phyloP scores from a whole-genome alignment of 2,329 filamentous ascomycete genomes.

The Diplodia seriata region DNA sequence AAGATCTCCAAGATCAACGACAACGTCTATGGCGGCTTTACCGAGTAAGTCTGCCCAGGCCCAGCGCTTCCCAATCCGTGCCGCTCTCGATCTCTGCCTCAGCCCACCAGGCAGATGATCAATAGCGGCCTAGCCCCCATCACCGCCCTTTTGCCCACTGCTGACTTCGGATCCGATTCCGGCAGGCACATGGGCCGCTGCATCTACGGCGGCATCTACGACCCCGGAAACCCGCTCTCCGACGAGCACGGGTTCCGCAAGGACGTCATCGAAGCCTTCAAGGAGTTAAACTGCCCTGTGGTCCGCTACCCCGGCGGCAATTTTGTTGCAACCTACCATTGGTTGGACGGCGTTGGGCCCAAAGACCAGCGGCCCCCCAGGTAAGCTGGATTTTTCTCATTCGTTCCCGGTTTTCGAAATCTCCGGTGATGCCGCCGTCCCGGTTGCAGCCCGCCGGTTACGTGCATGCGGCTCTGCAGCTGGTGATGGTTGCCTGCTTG shows the following conservation, averaged over 20 bases:
- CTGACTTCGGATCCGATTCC: slow-evolving; percentile 12
- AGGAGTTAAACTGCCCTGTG: slow-evolving; percentile 77
- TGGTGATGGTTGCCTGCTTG: not conserved
- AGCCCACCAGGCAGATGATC: slow-evolving; percentile 21
- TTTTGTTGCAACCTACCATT: slow-evolving; percentile 85
- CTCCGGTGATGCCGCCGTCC: slow-evolving; percentile 9
- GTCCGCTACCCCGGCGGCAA: slow-evolving; percentile 85
- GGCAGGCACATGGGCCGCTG: slow-evolving; percentile 84
- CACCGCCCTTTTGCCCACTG: slow-evolving; percentile 35
- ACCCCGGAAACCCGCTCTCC: slow-evolving; percentile 74
- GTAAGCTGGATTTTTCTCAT: slow-evolving; percentile 42
- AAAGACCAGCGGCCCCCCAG: slow-evolving; percentile 68
- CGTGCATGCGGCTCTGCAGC: slow-evolving; percentile 26
- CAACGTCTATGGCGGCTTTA: slow-evolving; percentile 85
- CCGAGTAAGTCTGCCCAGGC: slow-evolving; percentile 65
- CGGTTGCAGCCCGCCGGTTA: slow-evolving; percentile 15
- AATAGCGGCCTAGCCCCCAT: slow-evolving; percentile 35
- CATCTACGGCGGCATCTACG: slow-evolving; percentile 87
- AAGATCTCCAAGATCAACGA: slow-evolving; percentile 76
- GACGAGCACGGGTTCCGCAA: slow-evolving; percentile 78
- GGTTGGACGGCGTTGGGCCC: slow-evolving; percentile 81
- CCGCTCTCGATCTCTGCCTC: not conserved
- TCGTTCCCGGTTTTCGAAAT: slow-evolving; percentile 1
- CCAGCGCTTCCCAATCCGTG: not conserved
- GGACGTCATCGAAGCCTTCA: slow-evolving; percentile 76